These are phyloP conservation scores for Podospora appendiculata DNA, from an alignment of 495 filamentous ascomycete genomes.

Conservation along the genomic window DNA sequence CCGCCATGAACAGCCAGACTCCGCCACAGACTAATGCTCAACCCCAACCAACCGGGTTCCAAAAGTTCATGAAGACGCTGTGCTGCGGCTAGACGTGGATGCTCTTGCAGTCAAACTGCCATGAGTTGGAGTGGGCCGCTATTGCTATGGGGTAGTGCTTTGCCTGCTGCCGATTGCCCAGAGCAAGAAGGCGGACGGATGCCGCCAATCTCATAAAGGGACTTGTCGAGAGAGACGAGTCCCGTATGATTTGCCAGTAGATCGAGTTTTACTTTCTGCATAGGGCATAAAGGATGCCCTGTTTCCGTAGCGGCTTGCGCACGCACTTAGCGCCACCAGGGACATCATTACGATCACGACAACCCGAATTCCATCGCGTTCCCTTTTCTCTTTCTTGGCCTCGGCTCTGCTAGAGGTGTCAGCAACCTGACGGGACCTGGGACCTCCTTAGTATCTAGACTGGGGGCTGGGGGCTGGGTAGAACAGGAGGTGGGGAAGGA, in stretches of 20 bases:
- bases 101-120: not conserved
- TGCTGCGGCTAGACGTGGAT: constrained; percentile 61
- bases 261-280: constrained; percentile 21
- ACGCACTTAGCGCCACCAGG: constrained; percentile 13
- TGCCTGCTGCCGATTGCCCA: not conserved
- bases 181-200: not conserved
- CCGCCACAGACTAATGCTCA: constrained; percentile 31
- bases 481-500: not conserved
- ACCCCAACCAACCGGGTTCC: constrained; percentile 47
- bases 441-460: not conserved
- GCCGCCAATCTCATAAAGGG: constrained; percentile 16
- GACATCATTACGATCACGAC: constrained; percentile 24
- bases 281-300: constrained; percentile 27
- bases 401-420: constrained; percentile 8
- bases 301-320: constrained; percentile 18
- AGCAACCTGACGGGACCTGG: constrained; percentile 4
- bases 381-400: constrained; percentile 6
- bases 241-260: constrained; percentile 21
- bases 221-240: constrained; percentile 12
- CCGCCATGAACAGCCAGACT: constrained; percentile 40
- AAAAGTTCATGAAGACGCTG: constrained; percentile 74
- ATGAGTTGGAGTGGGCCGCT: not conserved
- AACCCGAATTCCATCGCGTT: constrained; percentile 9
- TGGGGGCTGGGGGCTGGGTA: not conserved
- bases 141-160: not conserved